A percentile compares a stretch with the other conserved stretches of the same genome.
phyloP scores from a whole-genome alignment of 1,284 basidiomycete species.

The Cystobasidium pallidum region DNA sequence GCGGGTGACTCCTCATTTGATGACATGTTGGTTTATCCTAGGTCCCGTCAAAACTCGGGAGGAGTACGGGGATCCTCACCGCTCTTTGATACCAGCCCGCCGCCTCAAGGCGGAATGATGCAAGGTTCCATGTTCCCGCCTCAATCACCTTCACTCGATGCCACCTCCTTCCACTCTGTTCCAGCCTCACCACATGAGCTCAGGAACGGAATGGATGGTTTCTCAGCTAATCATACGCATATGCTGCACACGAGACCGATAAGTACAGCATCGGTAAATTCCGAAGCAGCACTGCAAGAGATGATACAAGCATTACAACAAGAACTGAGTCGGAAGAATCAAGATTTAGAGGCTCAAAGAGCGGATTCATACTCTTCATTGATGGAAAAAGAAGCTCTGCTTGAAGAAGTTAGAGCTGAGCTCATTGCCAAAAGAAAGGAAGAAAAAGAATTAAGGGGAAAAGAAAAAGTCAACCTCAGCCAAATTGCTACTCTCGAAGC shows the following conservation, averaged over 20 bases:
- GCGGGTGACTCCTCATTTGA: conserved; percentile 15
- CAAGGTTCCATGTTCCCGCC: conserved; percentile 34
- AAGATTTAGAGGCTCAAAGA: conserved; percentile 74
- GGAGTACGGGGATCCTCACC: conserved; percentile 18
- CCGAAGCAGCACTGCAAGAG: conserved; percentile 71
- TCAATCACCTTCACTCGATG: conserved; percentile 25
- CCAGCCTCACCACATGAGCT: conserved; percentile 34
- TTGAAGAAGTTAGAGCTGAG: conserved; percentile 60
- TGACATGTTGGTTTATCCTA: background rate
- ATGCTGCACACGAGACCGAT: conserved; percentile 62
- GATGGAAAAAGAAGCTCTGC: conserved; percentile 65
- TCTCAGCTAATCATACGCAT: conserved; percentile 61
- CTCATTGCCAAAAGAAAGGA: conserved; percentile 75
- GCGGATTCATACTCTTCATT: conserved; percentile 72
- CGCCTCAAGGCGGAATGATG: background rate
- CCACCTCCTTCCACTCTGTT: conserved; percentile 35
- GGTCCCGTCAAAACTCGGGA: conserved; percentile 2
- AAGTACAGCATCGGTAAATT: conserved; percentile 52
- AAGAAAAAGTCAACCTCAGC: conserved; percentile 63
- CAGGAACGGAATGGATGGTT: conserved; percentile 58
- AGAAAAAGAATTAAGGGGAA: conserved; percentile 80
- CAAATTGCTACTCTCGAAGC: conserved; percentile 65
- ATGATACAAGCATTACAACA: conserved; percentile 73
- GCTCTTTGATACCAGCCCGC: conserved; percentile 16
- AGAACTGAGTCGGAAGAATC: conserved; percentile 66